Percentiles rank a stretch among this genome's conserved stretches.
phyloP scores from a whole-genome alignment of 2,329 filamentous ascomycete genomes.

The Talaromyces sp. region DNA sequence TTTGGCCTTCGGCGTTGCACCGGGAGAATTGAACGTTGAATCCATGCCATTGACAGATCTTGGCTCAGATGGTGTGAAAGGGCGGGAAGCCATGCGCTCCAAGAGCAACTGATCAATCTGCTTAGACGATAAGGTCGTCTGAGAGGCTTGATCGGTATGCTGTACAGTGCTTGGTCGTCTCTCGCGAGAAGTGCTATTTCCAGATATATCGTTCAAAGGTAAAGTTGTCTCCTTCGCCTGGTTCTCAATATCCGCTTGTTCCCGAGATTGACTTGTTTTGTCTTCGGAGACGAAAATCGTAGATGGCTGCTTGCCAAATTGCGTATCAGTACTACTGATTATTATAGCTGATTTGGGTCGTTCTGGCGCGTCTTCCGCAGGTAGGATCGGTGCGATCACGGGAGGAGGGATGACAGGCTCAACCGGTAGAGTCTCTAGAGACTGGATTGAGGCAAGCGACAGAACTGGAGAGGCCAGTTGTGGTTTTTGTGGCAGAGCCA shows the following conservation, averaged over 20 bases:
- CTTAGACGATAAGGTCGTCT: slow-evolving; percentile 78
- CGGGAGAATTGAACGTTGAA: slow-evolving; percentile 28
- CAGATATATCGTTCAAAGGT: slow-evolving; percentile 63
- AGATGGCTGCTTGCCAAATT: slow-evolving; percentile 23
- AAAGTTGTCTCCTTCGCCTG: slow-evolving; percentile 33
- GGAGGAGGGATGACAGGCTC: slow-evolving; percentile 31
- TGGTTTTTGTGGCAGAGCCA: slow-evolving; percentile 22
- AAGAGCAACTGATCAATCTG: slow-evolving; percentile 74
- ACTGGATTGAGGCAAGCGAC: slow-evolving; percentile 42
- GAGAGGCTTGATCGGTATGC: slow-evolving; percentile 69
- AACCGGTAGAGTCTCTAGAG: slow-evolving; percentile 47
- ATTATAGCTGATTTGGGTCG: slow-evolving; percentile 22
- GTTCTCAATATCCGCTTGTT: slow-evolving; percentile 32
- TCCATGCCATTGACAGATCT: slow-evolving; percentile 28
- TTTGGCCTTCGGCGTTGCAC: slow-evolving; percentile 37
- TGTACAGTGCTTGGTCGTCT: slow-evolving; percentile 32
- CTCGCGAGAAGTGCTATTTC: slow-evolving; percentile 47
- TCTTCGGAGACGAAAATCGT: slow-evolving; percentile 61
- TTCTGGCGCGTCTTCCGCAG: slow-evolving; percentile 25
- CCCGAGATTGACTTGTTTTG: slow-evolving; percentile 56
- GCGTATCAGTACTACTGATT: slow-evolving; percentile 10
- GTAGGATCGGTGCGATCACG: slow-evolving; percentile 22
- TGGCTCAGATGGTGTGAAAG: slow-evolving; percentile 34
- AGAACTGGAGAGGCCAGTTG: slow-evolving; percentile 30
- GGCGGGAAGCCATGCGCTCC: slow-evolving; percentile 44